phyloP scores from a whole-genome alignment of 805 yeast genomes.

The Huiozyma naganishii region DNA sequence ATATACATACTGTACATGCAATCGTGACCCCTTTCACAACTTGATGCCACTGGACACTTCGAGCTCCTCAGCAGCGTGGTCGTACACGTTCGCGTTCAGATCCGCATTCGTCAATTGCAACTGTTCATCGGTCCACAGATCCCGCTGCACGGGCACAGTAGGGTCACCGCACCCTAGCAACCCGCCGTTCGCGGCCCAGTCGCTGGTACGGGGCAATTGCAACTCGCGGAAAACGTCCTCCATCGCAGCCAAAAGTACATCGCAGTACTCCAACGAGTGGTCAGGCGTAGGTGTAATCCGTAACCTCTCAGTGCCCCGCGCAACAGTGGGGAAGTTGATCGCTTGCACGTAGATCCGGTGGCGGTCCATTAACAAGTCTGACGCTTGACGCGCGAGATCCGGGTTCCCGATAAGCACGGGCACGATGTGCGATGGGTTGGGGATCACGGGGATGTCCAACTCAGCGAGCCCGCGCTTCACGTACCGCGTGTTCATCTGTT shows the following conservation, averaged over 20 bases:
- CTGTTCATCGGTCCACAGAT: slow-evolving; percentile 84
- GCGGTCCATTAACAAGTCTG: slow-evolving; percentile 75
- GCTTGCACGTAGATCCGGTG: slow-evolving; percentile 94
- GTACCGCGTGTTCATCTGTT: slow-evolving; percentile 77
- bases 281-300: slow-evolving; percentile 99
- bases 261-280: slow-evolving; percentile 67
- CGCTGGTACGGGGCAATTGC: slow-evolving; percentile 59
- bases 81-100: slow-evolving; percentile 54
- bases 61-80: slow-evolving; percentile 51
- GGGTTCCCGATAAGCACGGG: slow-evolving; percentile 95
- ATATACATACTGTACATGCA: no score
- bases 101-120: slow-evolving; percentile 50
- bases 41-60: slow-evolving; percentile 58
- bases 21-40: neutral
- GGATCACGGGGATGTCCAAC: slow-evolving; percentile 87
- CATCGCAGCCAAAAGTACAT: slow-evolving; percentile 65
- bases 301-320: slow-evolving; percentile 89
- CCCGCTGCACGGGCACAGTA: slow-evolving; percentile 37
- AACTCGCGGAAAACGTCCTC: slow-evolving; percentile 72
- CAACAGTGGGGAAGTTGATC: slow-evolving; percentile 95
- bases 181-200: slow-evolving; percentile 80
- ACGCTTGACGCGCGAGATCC: slow-evolving; percentile 79
- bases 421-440: slow-evolving; percentile 95
- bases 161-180: slow-evolving; percentile 76
- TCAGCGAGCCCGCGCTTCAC: slow-evolving; percentile 61